Percentiles rank a stretch among this genome's conserved stretches.
Conservation (phyloP, 495 filamentous ascomycete species). For the Hypoxylon fuscum region DNA sequence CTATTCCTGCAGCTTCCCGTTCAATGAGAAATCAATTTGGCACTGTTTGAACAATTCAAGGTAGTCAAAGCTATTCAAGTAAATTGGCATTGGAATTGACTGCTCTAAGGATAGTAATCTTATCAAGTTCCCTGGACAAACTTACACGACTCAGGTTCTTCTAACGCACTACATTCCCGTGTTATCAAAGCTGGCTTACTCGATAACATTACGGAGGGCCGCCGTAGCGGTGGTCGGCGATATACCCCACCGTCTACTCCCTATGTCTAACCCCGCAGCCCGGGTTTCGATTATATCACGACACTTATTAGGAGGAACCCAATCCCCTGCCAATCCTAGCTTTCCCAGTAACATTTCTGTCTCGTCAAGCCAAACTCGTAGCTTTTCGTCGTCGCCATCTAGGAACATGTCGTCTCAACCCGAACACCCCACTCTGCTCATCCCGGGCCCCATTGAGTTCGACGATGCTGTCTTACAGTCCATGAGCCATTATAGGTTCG, state of each 20-base stretch:
- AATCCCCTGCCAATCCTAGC: conserved; percentile 62
- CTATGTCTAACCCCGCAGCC: conserved; percentile 69
- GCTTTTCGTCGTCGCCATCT: conserved; percentile 39
- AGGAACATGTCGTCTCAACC: conserved; percentile 81
- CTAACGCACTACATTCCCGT: conserved; percentile 12
- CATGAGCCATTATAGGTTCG: conserved; percentile 95
- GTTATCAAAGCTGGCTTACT: conserved; percentile 45
- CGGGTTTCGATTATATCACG: conserved; percentile 82
- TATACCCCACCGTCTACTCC: conserved; percentile 53
- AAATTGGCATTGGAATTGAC: too few species aligned
- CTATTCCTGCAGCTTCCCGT: not conserved
- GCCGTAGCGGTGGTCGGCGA: conserved; percentile 46
- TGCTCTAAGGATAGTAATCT: conserved; percentile 1
- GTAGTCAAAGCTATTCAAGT: too few species aligned
- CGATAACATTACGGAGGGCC: conserved; percentile 39
- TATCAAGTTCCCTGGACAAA: not conserved
- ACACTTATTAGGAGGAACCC: conserved; percentile 71
- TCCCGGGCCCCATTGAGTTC: conserved; percentile 97
- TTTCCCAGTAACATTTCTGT: conserved; percentile 71
- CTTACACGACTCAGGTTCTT: conserved; percentile 18
- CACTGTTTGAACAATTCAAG: too few species aligned
- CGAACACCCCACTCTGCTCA: conserved; percentile 83
- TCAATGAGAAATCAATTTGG: too few species aligned
- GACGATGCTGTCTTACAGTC: conserved; percentile 95
- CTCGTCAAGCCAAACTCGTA: conserved; percentile 49